These are phyloP conservation scores for Tylopilus cervinicoccineus DNA, from an alignment of 768 basidiomycete species.

Conservation along the genomic window DNA sequence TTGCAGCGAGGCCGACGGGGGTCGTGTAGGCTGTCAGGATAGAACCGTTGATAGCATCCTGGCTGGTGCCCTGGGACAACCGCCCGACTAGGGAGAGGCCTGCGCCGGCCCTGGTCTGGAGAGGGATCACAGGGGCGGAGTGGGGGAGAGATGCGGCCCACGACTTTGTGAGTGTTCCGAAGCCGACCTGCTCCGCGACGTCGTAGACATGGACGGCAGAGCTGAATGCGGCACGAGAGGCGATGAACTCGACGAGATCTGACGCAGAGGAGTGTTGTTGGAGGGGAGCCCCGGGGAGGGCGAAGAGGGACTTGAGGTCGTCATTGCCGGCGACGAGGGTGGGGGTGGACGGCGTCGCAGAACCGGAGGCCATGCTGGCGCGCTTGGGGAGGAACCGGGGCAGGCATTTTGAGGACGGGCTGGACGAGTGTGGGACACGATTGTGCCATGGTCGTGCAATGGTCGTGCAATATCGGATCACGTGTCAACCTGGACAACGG, in stretches of 20 bases:
- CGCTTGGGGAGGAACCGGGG: background rate
- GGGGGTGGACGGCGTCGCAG: slow-evolving; percentile 3
- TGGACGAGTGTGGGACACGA: slow-evolving; percentile 22
- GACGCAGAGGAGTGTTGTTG: slow-evolving; percentile 45
- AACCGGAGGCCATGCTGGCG: slow-evolving; percentile 1
- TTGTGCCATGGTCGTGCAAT: slow-evolving; percentile 28
- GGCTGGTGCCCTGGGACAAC: slow-evolving; percentile 74
- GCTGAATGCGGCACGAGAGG: slow-evolving; percentile 51
- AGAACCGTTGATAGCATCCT: slow-evolving; percentile 54
- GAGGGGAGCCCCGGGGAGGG: slow-evolving; percentile 19
- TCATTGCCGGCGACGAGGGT: slow-evolving; percentile 39
- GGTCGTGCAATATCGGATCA: slow-evolving; percentile 22
- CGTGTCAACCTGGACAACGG: too few relatives aligned
- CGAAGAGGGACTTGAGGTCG: too few relatives aligned
- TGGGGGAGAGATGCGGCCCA: slow-evolving; percentile 46
- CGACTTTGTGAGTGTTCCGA: slow-evolving; percentile 67
- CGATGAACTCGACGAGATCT: slow-evolving; percentile 61
- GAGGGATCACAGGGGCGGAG: slow-evolving; percentile 54
- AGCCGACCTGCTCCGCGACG: slow-evolving; percentile 78
- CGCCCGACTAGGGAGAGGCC: slow-evolving; percentile 77
- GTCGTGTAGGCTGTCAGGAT: slow-evolving; percentile 79
- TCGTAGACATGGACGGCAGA: slow-evolving; percentile 80
- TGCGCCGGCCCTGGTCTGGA: slow-evolving; percentile 84
- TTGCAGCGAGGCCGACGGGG: slow-evolving; percentile 75
- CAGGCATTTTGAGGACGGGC: slow-evolving; percentile 1